Conservation (phyloP, 352 stramenopile species). For the Thraustochytrium sp. region DNA sequence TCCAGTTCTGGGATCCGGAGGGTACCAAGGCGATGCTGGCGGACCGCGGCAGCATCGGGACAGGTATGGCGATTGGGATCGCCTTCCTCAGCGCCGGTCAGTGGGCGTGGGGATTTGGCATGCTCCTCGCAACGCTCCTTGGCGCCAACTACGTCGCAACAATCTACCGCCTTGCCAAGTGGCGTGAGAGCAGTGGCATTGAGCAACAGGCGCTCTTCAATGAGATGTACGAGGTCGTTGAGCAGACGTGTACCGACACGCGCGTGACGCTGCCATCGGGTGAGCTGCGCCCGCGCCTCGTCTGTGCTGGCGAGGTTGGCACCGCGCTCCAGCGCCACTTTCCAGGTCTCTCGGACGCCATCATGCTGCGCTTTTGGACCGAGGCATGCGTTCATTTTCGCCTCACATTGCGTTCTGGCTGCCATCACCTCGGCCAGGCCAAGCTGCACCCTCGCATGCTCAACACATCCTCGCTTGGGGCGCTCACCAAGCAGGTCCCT, state of each 20-base stretch:
- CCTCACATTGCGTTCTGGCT: background rate
- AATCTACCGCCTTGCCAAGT: constrained; percentile 6
- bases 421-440: constrained; percentile 15
- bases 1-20: constrained; percentile 33
- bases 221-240: constrained; percentile 8
- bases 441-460: constrained; percentile 1
- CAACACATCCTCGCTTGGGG: background rate
- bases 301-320: constrained; percentile 27
- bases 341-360: background rate
- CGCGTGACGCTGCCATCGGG: background rate
- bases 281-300: background rate
- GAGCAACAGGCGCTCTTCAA: constrained; percentile 27
- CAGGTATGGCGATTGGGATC: background rate
- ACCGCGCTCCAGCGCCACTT: background rate
- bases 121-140: background rate
- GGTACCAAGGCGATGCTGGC: background rate
- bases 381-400: constrained; percentile 36
- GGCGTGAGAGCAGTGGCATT: background rate
- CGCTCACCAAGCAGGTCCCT: background rate
- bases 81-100: background rate
- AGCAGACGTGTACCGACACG: constrained; percentile 5
- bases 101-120: background rate
- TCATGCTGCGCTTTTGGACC: constrained; percentile 14
- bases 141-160: background rate
- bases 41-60: background rate